Base-by-base conservation (phyloP, 345 rosid genomes). In the Eucalyptus regnans region DNA sequence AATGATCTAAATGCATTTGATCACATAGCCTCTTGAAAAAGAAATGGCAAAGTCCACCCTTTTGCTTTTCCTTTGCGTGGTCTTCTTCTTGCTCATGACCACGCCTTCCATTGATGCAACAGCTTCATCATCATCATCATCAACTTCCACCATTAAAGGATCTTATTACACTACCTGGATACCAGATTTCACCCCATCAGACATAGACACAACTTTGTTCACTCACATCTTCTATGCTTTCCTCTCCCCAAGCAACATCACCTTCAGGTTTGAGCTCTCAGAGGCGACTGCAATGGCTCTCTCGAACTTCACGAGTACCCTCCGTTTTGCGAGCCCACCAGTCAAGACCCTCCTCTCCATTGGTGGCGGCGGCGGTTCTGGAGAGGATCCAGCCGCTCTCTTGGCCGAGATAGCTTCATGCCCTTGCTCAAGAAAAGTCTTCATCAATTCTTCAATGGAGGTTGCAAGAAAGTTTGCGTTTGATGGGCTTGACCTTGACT, bases 401-500 rank as follows among this genome's bases (percentile, higher is more conserved):
- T 92, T 91, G 41, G 90, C 94, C 23, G 52, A 88, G 87, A 89
- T 94, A 83, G 95, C 90, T 14, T 94, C 96, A 0, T 27, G 87
- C 6, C n/a, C 52, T 1, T n/a, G 52, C 17, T 91, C 92, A 17
- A 94, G 96, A 5, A 44, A 48, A 31, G 76, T 87, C 64, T 94
- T 95, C 88, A 91, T 94, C 88, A 33, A 88, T 11, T 94, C 97
- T 3, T 89, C 96, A 1, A 43, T 94, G 12, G 90, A 93, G 83
- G 88, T 91, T 2, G 97, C 95, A 5, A 88, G 97, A 60, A 84
- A 84, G 50, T 92, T 68, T 43, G 95, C 92, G 37, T 94, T 92
- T 54, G 94, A 94, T 81, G 97, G 97, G 88, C 90, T 94, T 79
- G 96, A 95, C 89, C 90, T 95, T 44, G 96, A 94, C 56, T 95